Evolutionary conservation across 306 rosid genomes (phyloP).

Genomic region (Quercus variabilis): DNA sequence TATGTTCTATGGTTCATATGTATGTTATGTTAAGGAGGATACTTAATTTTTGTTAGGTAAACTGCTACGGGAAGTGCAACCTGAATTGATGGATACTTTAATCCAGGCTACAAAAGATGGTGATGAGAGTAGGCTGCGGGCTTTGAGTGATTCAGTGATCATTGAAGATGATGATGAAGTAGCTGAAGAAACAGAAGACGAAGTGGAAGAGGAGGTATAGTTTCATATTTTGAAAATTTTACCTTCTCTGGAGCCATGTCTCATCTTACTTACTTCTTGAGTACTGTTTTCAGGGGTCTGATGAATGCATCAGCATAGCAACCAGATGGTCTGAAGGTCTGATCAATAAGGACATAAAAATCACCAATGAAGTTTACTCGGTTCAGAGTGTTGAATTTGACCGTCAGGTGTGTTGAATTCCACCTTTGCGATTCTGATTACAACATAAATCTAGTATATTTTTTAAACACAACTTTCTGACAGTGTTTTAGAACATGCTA

Average conservation of each 20-base stretch:
- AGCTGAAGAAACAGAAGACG: conserved; percentile 41
- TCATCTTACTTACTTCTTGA: conserved; percentile 4
- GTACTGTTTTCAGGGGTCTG: conserved; percentile 46
- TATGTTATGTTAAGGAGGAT: conserved; percentile 20
- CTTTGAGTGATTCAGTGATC: conserved; percentile 37
- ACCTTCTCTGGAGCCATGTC: background rate
- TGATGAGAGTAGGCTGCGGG: conserved; percentile 56
- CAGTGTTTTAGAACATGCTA: background rate
- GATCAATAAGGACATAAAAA: conserved; percentile 52
- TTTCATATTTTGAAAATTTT: background rate
- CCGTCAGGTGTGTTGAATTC: conserved; percentile 63
- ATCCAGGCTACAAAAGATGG: conserved; percentile 72
- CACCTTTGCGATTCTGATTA: background rate
- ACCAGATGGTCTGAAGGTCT: conserved; percentile 83
- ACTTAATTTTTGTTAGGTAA: conserved; percentile 46
- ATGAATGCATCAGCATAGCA: conserved; percentile 32
- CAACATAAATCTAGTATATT: background rate
- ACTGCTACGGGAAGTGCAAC: conserved; percentile 65
- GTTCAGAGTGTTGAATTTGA: conserved; percentile 74
- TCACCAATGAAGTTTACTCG: conserved; percentile 84
- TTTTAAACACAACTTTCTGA: background rate
- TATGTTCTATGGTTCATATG: conserved; percentile 3
- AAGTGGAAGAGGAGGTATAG: conserved; percentile 61
- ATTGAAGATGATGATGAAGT: conserved; percentile 39
- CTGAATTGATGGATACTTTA: conserved; percentile 77